A percentile compares a stretch with the other conserved stretches of the same genome.
Conservation (phyloP, 2,329 filamentous ascomycete genomes). For the Stagonosporopsis vannaccii region DNA sequence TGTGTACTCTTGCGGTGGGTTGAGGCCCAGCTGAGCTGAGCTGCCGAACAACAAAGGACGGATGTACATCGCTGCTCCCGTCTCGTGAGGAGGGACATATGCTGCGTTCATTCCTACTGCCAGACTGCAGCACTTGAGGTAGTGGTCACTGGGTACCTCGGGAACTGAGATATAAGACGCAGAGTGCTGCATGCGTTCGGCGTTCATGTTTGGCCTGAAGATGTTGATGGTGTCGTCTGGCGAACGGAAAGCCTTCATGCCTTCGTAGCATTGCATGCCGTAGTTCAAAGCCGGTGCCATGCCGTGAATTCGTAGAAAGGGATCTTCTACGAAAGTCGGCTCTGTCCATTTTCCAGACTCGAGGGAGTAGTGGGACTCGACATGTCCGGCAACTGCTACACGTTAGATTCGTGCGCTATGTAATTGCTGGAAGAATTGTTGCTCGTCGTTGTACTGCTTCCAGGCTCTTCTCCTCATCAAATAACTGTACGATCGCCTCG, state of each 20-base stretch:
- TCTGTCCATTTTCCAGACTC: conserved; percentile 78
- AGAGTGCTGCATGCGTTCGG: conserved; percentile 81
- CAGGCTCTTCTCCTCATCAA: background rate
- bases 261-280: conserved; percentile 94
- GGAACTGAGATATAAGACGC: conserved; percentile 85
- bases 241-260: conserved; percentile 92
- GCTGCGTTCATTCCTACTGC: conserved; percentile 89
- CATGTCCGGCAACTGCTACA: conserved; percentile 82
- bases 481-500: background rate
- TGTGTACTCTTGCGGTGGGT: conserved; percentile 88
- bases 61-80: conserved; percentile 91
- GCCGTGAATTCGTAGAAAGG: conserved; percentile 87
- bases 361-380: conserved; percentile 83
- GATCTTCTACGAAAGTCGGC: conserved; percentile 80
- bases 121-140: conserved; percentile 76
- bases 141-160: conserved; percentile 76
- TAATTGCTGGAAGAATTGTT: background rate
- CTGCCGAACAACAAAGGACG: conserved; percentile 88
- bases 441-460: background rate
- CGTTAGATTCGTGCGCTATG: background rate
- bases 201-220: conserved; percentile 89
- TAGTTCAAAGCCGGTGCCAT: conserved; percentile 97
- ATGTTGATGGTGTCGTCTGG: conserved; percentile 78
- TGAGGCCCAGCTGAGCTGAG: conserved; percentile 84
- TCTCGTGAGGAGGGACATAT: conserved; percentile 88